Evolutionary conservation across 2,329 filamentous ascomycete genomes (phyloP), one percentile per base, ranked within the genome.

Genomic region (Pseudodiploospora longispora): DNA sequence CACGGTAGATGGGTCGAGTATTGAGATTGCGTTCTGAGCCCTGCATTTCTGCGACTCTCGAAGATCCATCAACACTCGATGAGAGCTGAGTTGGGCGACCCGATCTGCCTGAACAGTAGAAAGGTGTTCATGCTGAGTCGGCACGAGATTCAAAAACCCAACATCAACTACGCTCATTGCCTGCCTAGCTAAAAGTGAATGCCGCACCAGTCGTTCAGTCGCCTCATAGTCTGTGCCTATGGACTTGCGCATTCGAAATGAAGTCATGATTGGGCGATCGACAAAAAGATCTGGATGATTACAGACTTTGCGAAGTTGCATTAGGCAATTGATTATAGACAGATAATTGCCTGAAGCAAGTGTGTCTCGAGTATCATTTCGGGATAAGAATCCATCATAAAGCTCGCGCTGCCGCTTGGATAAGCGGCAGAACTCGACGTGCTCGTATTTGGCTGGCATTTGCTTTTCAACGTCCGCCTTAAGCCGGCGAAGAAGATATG

Each of bases 401-500:
- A 98, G 71, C 64, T 95, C 93, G 36, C 93, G 82, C 60, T 98
- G 93, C 27, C 93, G 83, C 62, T 97, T 96, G 6, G 91, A 97
- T 4, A 98, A 73, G 37, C 91, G 85, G 63, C 93, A 98, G 58
- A 95, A 90, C 51, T 97, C 87, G 19, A 98, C 89, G 58, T 96
- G 90, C 63, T 98, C 94, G 59, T 95, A 95, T 63, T 98, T 98
- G 49, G 81, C 90, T 0, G 94, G 93, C 87, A 98, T 95, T 61
- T 98, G 93, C 68, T 97, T 96, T 68, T 98, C 94, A 5, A 98
- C 93, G 59, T 98, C 93, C 37, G 88, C 86, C 66, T 98, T 98
- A 46, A 98, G 70, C 44, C 93, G 82, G 41, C 93, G 83, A 6
- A 98, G 74, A 8, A 98, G 76, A 58, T 96, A 97, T 0, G 93